phyloP scores from a whole-genome alignment of 352 stramenopile species.

The Plasmopara viticola region DNA sequence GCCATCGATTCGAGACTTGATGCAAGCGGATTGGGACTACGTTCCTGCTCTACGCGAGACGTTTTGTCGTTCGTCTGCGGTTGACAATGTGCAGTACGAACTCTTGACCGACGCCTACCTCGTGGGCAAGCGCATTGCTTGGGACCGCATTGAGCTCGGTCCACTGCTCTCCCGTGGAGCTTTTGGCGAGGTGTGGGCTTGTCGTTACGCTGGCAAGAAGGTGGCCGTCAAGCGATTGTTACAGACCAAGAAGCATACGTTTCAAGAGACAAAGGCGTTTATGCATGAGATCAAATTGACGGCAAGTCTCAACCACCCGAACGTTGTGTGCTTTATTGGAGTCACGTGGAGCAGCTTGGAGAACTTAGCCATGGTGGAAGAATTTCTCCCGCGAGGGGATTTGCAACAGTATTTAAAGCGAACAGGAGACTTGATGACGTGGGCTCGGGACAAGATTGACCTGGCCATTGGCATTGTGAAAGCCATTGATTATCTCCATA shows the following conservation, averaged over 20 bases:
- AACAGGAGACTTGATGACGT: conserved; percentile 27
- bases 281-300: conserved; percentile 39
- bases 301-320: conserved; percentile 37
- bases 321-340: conserved; percentile 43
- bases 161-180: conserved; percentile 34
- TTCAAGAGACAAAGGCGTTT: conserved; percentile 37
- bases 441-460: conserved; percentile 31
- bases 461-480: conserved; percentile 33
- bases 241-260: conserved; percentile 31
- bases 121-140: conserved; percentile 25
- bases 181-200: conserved; percentile 54
- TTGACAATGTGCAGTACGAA: conserved; percentile 23
- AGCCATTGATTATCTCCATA: conserved; percentile 37
- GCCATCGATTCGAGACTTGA: conserved; percentile 20
- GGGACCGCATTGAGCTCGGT: conserved; percentile 38
- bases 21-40: conserved; percentile 18
- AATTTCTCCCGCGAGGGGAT: conserved; percentile 48
- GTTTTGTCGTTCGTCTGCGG: conserved; percentile 20
- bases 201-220: conserved; percentile 25
- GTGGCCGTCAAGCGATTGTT: conserved; percentile 52
- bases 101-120: conserved; percentile 36
- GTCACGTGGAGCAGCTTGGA: conserved; percentile 43
- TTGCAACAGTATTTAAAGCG: conserved; percentile 33
- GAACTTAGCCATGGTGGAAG: conserved; percentile 43
- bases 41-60: conserved; percentile 24